Percentiles rank a stretch among this genome's conserved stretches.
Conservation (phyloP, 495 filamentous ascomycete genomes). For the Aspergillus wentii region DNA sequence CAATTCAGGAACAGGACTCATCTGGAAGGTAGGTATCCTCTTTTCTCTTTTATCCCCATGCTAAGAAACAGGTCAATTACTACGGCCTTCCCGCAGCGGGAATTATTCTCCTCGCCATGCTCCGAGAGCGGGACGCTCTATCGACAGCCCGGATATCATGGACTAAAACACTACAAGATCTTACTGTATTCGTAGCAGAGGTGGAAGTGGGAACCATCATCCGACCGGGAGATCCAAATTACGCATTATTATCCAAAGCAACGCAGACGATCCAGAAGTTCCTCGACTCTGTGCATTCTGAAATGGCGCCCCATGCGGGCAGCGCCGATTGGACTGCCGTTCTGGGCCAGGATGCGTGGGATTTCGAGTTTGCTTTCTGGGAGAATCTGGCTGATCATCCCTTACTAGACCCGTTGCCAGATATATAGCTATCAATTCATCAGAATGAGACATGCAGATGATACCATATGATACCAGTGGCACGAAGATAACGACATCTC, state of each 20-base stretch:
- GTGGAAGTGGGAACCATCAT: constrained; percentile 32
- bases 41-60: not conserved
- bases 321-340: constrained; percentile 24
- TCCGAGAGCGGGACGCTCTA: constrained; percentile 16
- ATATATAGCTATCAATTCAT: too few relatives aligned
- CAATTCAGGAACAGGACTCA: constrained; percentile 36
- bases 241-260: constrained; percentile 23
- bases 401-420: constrained; percentile 7
- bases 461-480: too few relatives aligned
- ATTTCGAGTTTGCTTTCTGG: constrained; percentile 29
- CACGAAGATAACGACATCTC: too few relatives aligned
- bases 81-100: constrained; percentile 39
- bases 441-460: too few relatives aligned
- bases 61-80: constrained; percentile 25
- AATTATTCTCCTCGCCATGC: constrained; percentile 31
- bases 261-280: constrained; percentile 28
- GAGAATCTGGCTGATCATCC: constrained; percentile 29
- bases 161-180: constrained; percentile 25
- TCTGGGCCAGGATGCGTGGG: constrained; percentile 27
- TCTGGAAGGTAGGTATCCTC: constrained; percentile 31
- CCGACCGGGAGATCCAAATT: constrained; percentile 29
- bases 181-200: constrained; percentile 36
- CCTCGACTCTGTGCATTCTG: constrained; percentile 23
- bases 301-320: constrained; percentile 8
- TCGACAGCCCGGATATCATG: constrained; percentile 9